Percentiles rank a stretch among this genome's conserved stretches.
Conservation (phyloP, 2,329 filamentous ascomycete genomes). For the Leptographium radiaticola region DNA sequence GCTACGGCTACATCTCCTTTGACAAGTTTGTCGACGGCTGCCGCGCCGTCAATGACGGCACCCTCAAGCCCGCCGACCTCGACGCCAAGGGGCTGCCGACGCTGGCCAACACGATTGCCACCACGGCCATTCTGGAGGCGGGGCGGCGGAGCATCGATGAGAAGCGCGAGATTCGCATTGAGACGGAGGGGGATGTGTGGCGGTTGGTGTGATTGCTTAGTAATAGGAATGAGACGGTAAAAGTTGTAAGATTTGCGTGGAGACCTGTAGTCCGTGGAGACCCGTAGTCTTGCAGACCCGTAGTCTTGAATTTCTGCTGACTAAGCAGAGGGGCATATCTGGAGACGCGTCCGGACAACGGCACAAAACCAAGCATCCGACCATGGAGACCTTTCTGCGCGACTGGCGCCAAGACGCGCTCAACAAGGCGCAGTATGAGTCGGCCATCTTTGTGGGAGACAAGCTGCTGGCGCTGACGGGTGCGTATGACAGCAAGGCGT, state of each 20-base stretch:
- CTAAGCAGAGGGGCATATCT: background rate
- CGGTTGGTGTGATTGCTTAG: slow-evolving; percentile 35
- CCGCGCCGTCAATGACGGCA: slow-evolving; percentile 61
- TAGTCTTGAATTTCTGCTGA: too few relatives aligned
- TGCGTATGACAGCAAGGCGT: slow-evolving; percentile 29
- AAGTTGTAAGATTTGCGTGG: too few relatives aligned
- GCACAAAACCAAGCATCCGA: background rate
- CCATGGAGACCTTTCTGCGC: slow-evolving; percentile 86
- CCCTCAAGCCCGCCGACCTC: slow-evolving; percentile 58
- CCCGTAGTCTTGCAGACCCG: too few relatives aligned
- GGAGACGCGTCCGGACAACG: background rate
- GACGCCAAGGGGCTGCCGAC: slow-evolving; percentile 75
- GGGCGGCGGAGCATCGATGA: slow-evolving; percentile 77
- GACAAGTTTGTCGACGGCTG: slow-evolving; percentile 93
- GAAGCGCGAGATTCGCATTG: slow-evolving; percentile 62
- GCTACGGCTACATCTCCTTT: slow-evolving; percentile 88
- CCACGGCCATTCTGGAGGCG: slow-evolving; percentile 82
- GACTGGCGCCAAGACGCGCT: slow-evolving; percentile 92
- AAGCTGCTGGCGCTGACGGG: slow-evolving; percentile 90
- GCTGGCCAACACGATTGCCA: slow-evolving; percentile 77
- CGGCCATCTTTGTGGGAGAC: slow-evolving; percentile 93
- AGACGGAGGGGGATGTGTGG: slow-evolving; percentile 53
- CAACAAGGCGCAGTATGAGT: slow-evolving; percentile 92
- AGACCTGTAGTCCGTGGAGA: too few relatives aligned
- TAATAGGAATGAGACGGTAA: too few relatives aligned